Evolutionary conservation across 768 basidiomycete species (phyloP), one percentile per base, ranked within the genome.

Genomic region (Strobilomyces dryophilus): DNA sequence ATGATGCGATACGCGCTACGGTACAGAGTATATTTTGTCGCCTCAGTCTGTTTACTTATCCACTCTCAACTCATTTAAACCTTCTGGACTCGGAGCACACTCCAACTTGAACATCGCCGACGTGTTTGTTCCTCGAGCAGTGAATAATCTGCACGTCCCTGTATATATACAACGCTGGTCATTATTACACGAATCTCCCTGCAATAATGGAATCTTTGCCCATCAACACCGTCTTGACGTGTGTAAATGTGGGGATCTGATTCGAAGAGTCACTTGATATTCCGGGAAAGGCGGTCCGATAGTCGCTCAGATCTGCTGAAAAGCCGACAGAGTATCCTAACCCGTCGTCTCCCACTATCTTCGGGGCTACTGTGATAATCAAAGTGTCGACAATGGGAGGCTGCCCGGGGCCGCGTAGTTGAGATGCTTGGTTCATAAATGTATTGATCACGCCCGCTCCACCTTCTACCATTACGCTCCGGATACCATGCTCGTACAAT

Each of bases 401-500:
- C 41, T 56, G 55, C 24, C 47, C 37, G 17, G 53, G 32, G 43
- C 8, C 9, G 15, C 45, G 45, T 32, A 55, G 43, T 46, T 50
- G 54, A 8, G 56, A 58, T 20, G 49, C 52, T 24, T 49, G 54
- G 20, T 52, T 27, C 27, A 61, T 54, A 51, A 70, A 70, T 1
- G 89, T 83, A 7, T 77, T 74, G 52, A 99, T 92, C 57, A 99
- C 77, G 9, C 73, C 71, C 9, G 92, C 88, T 15, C 97, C 97
- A 48, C 97, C 97, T 73, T 99, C 97, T 7, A 98, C 89, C 95
- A 99, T 99, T 50, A 98, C 73, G 11, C 84, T 86, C 11, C 71
- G 70, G 55, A 95, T 75, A 4, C 81, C 83, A n/a, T 77, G 71
- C 11, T 70, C 67, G n/a, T 69, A 70, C 24, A 97, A 73, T 8